Percentiles rank a stretch among this genome's conserved stretches.
These are phyloP conservation scores for Scheffersomyces amazonensis DNA, from an alignment of 805 yeast species.

Conservation along the genomic window DNA sequence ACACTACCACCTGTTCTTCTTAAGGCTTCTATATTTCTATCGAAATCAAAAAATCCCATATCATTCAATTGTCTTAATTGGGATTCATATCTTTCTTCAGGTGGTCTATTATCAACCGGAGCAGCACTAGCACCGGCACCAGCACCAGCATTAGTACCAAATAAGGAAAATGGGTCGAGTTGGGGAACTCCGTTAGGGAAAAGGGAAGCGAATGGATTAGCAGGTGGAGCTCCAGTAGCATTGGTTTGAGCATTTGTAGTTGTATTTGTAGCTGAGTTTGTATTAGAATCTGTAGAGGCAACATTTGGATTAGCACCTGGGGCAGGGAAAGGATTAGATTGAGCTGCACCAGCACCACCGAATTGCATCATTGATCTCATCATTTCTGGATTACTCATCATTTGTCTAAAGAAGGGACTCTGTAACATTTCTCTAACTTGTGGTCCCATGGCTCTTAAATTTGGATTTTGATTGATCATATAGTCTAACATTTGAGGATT, in stretches of 20 bases:
- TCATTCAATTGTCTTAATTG: constrained; percentile 47
- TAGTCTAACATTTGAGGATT: constrained; percentile 88
- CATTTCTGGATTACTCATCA: constrained; percentile 74
- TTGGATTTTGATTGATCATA: constrained; percentile 80
- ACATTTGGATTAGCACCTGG: constrained; percentile 39
- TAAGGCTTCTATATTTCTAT: constrained; percentile 84
- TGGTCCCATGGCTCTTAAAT: constrained; percentile 83
- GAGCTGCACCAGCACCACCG: constrained; percentile 34
- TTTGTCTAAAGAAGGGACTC: constrained; percentile 75
- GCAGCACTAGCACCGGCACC: constrained; percentile 25
- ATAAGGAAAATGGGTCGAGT: constrained; percentile 52
- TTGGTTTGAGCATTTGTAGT: constrained; percentile 9
- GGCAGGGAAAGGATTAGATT: constrained; percentile 28
- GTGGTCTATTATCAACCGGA: constrained; percentile 40
- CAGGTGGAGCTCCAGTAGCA: constrained; percentile 15
- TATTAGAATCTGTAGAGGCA: constrained; percentile 11
- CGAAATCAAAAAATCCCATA: constrained; percentile 82
- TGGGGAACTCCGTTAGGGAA: constrained; percentile 35
- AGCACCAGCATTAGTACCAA: constrained; percentile 38
- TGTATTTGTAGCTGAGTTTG: constrained; percentile 9
- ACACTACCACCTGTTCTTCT: constrained; percentile 96
- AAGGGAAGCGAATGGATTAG: constrained; percentile 39
- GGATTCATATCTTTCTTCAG: constrained; percentile 42
- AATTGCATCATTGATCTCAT: constrained; percentile 79
- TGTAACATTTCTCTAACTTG: constrained; percentile 83